These are phyloP conservation scores for Simmondsia chinensis DNA, from an alignment of 148 eudicot species.

Conservation along the genomic window DNA sequence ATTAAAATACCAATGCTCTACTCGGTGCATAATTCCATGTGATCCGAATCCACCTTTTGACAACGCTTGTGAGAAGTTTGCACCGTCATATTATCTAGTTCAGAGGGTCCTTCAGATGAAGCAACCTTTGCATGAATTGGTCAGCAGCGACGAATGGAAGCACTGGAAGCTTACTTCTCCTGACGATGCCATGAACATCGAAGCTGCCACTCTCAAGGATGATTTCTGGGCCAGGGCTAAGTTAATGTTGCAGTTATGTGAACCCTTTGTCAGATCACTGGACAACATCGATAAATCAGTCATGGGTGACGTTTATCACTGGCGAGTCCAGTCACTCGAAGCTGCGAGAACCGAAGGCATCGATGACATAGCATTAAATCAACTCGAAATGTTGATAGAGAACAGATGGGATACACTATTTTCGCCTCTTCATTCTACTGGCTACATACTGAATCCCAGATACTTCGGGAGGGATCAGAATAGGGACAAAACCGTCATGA, in stretches of 20 bases:
- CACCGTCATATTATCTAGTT: slow-evolving; percentile 29
- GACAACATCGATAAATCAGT: slow-evolving; percentile 28
- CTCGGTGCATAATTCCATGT: slow-evolving; percentile 5
- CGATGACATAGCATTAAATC: slow-evolving; percentile 28
- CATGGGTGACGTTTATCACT: slow-evolving; percentile 33
- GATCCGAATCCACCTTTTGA: slow-evolving; percentile 14
- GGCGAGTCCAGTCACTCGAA: slow-evolving; percentile 42
- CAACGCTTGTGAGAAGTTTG: slow-evolving; percentile 22
- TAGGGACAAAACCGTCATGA: slow-evolving; percentile 32
- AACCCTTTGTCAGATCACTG: slow-evolving; percentile 32
- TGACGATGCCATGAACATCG: slow-evolving; percentile 18
- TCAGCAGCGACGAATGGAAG: slow-evolving; percentile 37
- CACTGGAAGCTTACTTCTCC: slow-evolving; percentile 27
- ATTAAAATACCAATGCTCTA: slow-evolving; percentile 11
- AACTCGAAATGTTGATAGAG: slow-evolving; percentile 33
- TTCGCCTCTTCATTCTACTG: slow-evolving; percentile 43
- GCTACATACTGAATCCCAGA: slow-evolving; percentile 31
- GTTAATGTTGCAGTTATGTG: slow-evolving; percentile 30
- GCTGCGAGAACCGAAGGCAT: slow-evolving; percentile 25
- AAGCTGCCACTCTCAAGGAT: slow-evolving; percentile 26
- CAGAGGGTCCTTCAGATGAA: slow-evolving; percentile 19
- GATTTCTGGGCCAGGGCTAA: slow-evolving; percentile 38
- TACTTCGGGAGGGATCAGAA: slow-evolving; percentile 40
- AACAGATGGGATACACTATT: slow-evolving; percentile 33
- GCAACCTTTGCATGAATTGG: slow-evolving; percentile 22